Conservation (phyloP, 179 eudicot species). For the Pouteria campechiana region DNA sequence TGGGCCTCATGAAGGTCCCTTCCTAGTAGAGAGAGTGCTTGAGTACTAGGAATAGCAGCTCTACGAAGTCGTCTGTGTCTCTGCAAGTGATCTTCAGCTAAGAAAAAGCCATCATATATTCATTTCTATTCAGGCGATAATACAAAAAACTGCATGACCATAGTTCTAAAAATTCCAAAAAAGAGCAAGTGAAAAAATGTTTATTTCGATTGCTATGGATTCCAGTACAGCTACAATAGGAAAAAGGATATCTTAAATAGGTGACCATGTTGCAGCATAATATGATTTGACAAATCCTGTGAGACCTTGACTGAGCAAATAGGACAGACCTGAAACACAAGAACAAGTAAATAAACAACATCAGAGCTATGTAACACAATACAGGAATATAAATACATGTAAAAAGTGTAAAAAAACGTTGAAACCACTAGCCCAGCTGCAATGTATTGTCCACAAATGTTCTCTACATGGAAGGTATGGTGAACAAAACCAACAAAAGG, state of each 20-base stretch:
- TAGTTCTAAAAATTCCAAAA: background rate
- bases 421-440: too few species aligned
- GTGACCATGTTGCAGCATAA: slow-evolving; percentile 78
- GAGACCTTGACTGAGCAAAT: slow-evolving; percentile 66
- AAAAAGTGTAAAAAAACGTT: too few species aligned
- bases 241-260: slow-evolving; percentile 87
- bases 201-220: background rate
- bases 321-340: slow-evolving; percentile 62
- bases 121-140: background rate
- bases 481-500: too few species aligned
- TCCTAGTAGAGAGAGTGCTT: slow-evolving; percentile 67
- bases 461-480: too few species aligned
- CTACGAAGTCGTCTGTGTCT: slow-evolving; percentile 68
- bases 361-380: too few species aligned
- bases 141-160: background rate
- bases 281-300: slow-evolving; percentile 71
- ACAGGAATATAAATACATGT: too few species aligned
- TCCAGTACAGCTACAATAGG: too few species aligned
- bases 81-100: slow-evolving; percentile 51
- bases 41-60: slow-evolving; percentile 64
- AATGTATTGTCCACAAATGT: too few species aligned
- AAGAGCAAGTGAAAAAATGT: too few species aligned
- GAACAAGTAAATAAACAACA: background rate
- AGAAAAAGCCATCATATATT: slow-evolving; percentile 15
- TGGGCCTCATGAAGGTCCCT: slow-evolving; percentile 93